Conservation (phyloP, 257 asterid species). For the Plantago major region DNA sequence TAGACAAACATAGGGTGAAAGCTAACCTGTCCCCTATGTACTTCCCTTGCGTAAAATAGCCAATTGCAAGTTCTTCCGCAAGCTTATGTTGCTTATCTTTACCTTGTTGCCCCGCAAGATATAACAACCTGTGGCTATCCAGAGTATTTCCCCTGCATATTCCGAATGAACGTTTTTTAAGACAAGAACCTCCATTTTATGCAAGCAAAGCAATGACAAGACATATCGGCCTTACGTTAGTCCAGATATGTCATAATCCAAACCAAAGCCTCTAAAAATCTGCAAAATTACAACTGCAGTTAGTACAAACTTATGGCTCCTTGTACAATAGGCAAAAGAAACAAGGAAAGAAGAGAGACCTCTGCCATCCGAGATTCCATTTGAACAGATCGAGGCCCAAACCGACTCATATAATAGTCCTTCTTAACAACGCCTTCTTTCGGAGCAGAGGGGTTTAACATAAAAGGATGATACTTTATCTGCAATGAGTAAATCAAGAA, state of each 20-base stretch:
- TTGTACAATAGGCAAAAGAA: neutral
- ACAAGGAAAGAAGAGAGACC: constrained; percentile 31
- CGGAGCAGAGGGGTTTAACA: constrained; percentile 66
- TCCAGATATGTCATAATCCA: constrained; percentile 51
- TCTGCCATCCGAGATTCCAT: constrained; percentile 61
- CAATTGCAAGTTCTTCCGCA: constrained; percentile 61
- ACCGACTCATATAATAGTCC: constrained; percentile 45
- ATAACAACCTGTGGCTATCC: constrained; percentile 67
- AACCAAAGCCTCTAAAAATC: constrained; percentile 54
- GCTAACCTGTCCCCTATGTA: constrained; percentile 78
- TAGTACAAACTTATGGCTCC: neutral
- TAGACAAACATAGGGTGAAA: neutral
- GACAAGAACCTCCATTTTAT: neutral
- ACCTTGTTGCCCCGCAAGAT: constrained; percentile 59
- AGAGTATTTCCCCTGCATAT: constrained; percentile 57
- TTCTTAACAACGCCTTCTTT: constrained; percentile 65
- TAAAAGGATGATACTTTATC: constrained; percentile 37
- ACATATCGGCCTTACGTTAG: constrained; percentile 39
- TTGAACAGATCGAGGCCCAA: constrained; percentile 61
- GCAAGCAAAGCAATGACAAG: neutral
- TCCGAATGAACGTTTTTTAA: neutral
- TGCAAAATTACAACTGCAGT: constrained; percentile 25
- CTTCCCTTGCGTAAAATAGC: constrained; percentile 79
- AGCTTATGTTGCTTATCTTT: constrained; percentile 69
- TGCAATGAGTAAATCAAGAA: constrained; percentile 9